Base-by-base conservation (phyloP, 371 early-diverging fungal genomes). In the Chytridiales sp. region DNA sequence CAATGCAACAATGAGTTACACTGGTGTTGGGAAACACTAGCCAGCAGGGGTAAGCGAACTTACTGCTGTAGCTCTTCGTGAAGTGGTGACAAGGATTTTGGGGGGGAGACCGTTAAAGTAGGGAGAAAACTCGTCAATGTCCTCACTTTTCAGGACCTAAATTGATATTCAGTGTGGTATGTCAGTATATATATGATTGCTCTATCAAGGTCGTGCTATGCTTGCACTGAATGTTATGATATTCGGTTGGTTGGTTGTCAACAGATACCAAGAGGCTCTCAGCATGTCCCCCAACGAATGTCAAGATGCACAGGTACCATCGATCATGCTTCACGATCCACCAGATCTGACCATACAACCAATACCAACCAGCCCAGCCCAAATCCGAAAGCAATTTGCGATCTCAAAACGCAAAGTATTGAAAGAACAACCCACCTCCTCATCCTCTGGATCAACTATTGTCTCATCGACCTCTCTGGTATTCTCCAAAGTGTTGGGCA, bases 21-120 rank as follows among this genome's bases (percentile, higher is more conserved):
- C 35, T 44, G 56, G 31, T 13, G 11, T 4, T 31, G 21, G 11
- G 32, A 31, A 6, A 24, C 21, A 24, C 30, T 11, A 5, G 32
- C 8, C 5, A 24, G 15, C 4, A 39, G 51, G 21, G n/a, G n/a
- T n/a, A n/a, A n/a, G 21, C 0, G 26, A 13, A 30, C 62, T 39
- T 49, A 76, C 78, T 31, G 70, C 59, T 21, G 69, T 65, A 13
- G 80, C 64, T 32, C 75, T 19, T 47, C 65, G 67, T 47, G 58
- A 89, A 4, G 98, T 94, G 6, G 99, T 98, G 5, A 98, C 82
- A n/a, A 96, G 74, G 30, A 98, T 85, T 76, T 97, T 97, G 32
- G 99, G 96, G 34, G 85, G 68, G 53, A 85, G 69, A 27, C 94
- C 95, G 38, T 62, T 68, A 67, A 95, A 98, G 73, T 94, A 97